Evolutionary conservation across 1,139 yeast species (phyloP), one percentile per base, ranked within the genome.

Genomic region (Pichia inconspicua): DNA sequence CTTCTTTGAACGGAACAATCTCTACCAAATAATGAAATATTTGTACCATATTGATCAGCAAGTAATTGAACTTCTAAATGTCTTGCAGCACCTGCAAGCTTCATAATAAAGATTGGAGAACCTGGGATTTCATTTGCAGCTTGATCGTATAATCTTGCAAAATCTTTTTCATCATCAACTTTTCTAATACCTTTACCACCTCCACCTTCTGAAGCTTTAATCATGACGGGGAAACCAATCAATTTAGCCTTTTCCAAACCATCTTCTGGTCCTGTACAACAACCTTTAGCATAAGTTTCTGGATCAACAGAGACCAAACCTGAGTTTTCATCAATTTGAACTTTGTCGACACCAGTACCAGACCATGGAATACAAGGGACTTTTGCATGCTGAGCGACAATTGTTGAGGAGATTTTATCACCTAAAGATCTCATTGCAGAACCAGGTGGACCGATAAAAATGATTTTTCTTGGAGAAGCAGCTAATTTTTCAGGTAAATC

Each of bases 341-440:
- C 98, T 50, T 84, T 76, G 55, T 83, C 88, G 47, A 92, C 95
- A 58, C 97, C 97, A 32, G 97, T 86, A 67, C 98, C 98, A 14
- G 97, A 89, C 98, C 98, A 92, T 53, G 98, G 97, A 61, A 92
- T 92, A 76, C 97, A 90, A 44, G 98, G 98, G 36, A 92, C 97
- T 40, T 84, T 71, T 30, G 98, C 98, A 64, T 92, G 97, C 72
- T 92, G 98, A 27, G 98, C 98, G 51, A 92, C 98, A 63, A 92
- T 92, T 14, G 98, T 92, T 48, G 96, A 87, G 45, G 96, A 87
- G 62, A 92, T 92, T 67, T 92, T 92, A 70, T 92, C 98, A 72
- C 98, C 98, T 53, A 92, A 74, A n/a, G 97, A 90, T 71, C 97
- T 81, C 98, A 92, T 92, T 45, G 98, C 98, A 48, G 89, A 84